A percentile compares a stretch with the other conserved stretches of the same genome.
Conservation (phyloP, 176 grass and related monocot species). For the Eleusine coracana region DNA sequence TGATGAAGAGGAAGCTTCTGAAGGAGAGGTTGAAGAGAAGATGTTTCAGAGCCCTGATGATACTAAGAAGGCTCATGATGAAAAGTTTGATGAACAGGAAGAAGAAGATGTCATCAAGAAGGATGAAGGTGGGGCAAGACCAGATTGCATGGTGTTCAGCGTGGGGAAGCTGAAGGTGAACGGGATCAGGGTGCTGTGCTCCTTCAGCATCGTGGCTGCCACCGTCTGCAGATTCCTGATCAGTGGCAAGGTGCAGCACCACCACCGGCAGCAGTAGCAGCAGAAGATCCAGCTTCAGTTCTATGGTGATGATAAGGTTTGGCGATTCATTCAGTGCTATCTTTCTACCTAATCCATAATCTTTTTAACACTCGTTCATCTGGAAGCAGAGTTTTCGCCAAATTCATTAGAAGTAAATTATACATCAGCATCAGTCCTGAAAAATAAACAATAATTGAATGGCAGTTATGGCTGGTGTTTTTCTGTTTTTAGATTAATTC, state of each 20-base stretch:
- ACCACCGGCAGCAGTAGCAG: conserved; percentile 47
- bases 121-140: background rate
- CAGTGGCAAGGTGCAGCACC: conserved; percentile 51
- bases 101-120: background rate
- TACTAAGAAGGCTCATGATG: no score
- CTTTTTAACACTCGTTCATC: no score
- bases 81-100: no score
- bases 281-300: conserved; percentile 87
- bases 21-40: no score
- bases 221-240: conserved; percentile 70
- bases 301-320: conserved; percentile 70
- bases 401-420: background rate
- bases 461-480: background rate
- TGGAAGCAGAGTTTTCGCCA: background rate
- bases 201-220: conserved; percentile 65
- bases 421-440: background rate
- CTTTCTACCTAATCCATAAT: background rate
- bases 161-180: conserved; percentile 66
- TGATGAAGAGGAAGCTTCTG: no score
- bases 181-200: conserved; percentile 79
- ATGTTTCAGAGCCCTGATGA: no score
- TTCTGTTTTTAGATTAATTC: background rate
- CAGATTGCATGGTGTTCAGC: conserved; percentile 54
- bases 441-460: background rate
- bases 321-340: background rate